Evolutionary conservation across 2,329 filamentous ascomycete species (phyloP).

Genomic region (Akanthomyces muscarius): DNA sequence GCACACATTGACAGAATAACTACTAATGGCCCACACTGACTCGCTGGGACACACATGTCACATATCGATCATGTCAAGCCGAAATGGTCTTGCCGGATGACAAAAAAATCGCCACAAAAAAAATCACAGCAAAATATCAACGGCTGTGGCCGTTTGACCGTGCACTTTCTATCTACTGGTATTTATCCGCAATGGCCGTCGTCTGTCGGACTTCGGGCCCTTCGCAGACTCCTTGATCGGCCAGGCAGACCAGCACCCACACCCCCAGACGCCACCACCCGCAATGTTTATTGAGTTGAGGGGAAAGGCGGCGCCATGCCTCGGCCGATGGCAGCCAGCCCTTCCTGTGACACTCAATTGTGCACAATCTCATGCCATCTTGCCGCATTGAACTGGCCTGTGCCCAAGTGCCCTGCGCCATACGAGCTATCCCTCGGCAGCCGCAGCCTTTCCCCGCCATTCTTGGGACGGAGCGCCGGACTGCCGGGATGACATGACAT

Average conservation of each 20-base stretch:
- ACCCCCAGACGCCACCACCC: not conserved
- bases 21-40: too few species aligned
- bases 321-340: not conserved
- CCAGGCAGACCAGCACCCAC: not conserved
- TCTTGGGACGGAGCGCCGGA: not conserved
- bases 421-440: slow-evolving; percentile 2
- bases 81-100: too few species aligned
- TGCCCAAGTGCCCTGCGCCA: too few species aligned
- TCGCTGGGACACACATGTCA: too few species aligned
- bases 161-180: too few species aligned
- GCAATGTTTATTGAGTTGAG: not conserved
- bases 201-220: not conserved
- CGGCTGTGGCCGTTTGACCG: too few species aligned
- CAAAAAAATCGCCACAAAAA: too few species aligned
- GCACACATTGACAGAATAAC: too few species aligned
- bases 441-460: slow-evolving; percentile 1
- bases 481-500: not conserved
- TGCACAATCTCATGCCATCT: not conserved
- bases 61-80: too few species aligned
- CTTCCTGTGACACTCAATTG: not conserved
- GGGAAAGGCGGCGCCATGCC: not conserved
- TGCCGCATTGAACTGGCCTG: too few species aligned
- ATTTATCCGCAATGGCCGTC: too few species aligned
- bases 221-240: slow-evolving; percentile 1
- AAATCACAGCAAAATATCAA: too few species aligned